Conservation (phyloP, 2,329 filamentous ascomycete species). For the Lomentospora prolificans region DNA sequence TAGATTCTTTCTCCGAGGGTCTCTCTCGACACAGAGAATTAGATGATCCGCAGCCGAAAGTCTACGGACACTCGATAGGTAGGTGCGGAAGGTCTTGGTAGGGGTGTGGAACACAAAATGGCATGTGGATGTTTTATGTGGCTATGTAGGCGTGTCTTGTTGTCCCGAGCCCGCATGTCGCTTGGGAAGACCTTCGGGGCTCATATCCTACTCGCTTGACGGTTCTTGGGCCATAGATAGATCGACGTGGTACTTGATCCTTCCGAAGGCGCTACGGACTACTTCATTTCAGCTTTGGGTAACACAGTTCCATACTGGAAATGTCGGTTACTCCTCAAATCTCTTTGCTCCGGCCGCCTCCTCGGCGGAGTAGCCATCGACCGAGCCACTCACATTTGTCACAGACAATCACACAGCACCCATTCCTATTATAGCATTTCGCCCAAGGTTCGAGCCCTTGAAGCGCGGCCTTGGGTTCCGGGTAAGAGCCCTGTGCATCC, state of each 20-base stretch:
- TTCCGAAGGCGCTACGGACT: neutral
- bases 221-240: neutral
- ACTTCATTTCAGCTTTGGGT: neutral
- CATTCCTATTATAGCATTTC: neutral
- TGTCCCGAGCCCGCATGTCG: neutral
- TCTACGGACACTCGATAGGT: too few species aligned
- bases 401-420: neutral
- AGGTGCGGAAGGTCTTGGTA: too few species aligned
- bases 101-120: too few species aligned
- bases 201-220: neutral
- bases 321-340: neutral
- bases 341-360: neutral
- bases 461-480: neutral
- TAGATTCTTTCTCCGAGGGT: too few species aligned
- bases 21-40: too few species aligned
- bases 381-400: neutral
- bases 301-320: neutral
- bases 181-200: neutral
- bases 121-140: too few species aligned
- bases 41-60: too few species aligned
- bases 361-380: neutral
- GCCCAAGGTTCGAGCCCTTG: neutral
- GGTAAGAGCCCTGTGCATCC: neutral
- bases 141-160: neutral
- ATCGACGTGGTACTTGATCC: too few species aligned